Conservation (phyloP, 2,329 filamentous ascomycete genomes). For the Penicillium verrucosum region DNA sequence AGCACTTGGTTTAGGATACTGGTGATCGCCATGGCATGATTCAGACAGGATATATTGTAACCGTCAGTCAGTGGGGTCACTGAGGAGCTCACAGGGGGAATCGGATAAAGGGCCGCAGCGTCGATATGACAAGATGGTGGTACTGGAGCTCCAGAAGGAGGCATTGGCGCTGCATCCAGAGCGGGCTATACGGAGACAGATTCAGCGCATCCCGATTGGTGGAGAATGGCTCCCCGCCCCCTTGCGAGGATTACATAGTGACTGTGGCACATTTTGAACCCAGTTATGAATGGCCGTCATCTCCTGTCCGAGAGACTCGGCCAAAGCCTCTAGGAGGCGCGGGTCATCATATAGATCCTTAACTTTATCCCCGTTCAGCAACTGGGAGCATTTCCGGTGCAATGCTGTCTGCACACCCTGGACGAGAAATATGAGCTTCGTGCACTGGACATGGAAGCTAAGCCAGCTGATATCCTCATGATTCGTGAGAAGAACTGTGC, state of each 20-base stretch:
- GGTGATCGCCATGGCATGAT: not conserved
- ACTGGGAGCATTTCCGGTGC: not conserved
- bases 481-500: not conserved
- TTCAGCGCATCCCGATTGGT: not conserved
- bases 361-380: not conserved
- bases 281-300: not conserved
- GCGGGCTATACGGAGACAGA: slow-evolving; percentile 34
- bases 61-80: not conserved
- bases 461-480: not conserved
- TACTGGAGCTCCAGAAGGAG: slow-evolving; percentile 44
- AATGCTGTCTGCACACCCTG: not conserved
- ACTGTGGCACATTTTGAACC: not conserved
- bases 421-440: not conserved
- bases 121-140: slow-evolving; percentile 38
- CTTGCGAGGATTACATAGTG: not conserved
- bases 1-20: not conserved
- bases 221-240: not conserved
- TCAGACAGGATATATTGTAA: not conserved
- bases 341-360: not conserved
- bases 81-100: slow-evolving; percentile 24
- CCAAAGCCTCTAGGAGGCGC: not conserved
- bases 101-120: slow-evolving; percentile 42
- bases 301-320: not conserved
- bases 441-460: not conserved
- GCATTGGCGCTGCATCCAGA: slow-evolving; percentile 45